Evolutionary conservation across 345 rosid species (phyloP), one percentile per base, ranked within the genome.

Genomic region (Acer negundo): DNA sequence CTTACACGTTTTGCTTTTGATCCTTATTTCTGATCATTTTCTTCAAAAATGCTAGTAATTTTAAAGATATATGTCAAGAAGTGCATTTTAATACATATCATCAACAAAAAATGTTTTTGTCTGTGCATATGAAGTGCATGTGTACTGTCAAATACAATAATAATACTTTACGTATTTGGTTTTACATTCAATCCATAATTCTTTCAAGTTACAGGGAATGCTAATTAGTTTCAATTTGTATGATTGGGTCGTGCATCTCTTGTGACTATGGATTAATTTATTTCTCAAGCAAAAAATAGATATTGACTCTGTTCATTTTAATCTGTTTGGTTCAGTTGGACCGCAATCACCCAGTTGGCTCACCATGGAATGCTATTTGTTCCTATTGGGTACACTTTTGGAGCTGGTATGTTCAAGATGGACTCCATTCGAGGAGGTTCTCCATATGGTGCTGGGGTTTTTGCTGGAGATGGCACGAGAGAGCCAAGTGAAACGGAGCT

Each of bases 351-450:
- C 53, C 97, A 91, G 71, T 87, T 93, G 10, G 93, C 84, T 47
- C 94, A 91, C 83, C 97, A 93, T 44, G 97, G 95, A 68, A 93
- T 93, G 97, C 80, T 93, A n/a, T 90, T 88, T 38, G 94, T 93
- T 62, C 97, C 97, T 2, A 86, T 91, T 74, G 97, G 97, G 7
- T 91, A 93, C 86, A 91, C 97, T 47, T 90, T 91, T 47, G 94
- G 95, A 67, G 94, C 93, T 1, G 92, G 94, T 38, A 93, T 93
- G 95, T 91, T 93, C 83, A 84, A 85, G 82, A 88, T 91, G 91
- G 93, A 93, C 75, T 86, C 89, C 28, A 84, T 87, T 15, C 86
- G 94, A 51, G 94, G 97, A 58, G 97, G 95, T 3, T 86, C 94
- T 24, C 94, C 94, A 23, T 93, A 90, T 12, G 95, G 93, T 70